These are phyloP conservation scores for Penicillium sp. DNA, from an alignment of 2,329 filamentous ascomycete genomes.

Conservation along the genomic window DNA sequence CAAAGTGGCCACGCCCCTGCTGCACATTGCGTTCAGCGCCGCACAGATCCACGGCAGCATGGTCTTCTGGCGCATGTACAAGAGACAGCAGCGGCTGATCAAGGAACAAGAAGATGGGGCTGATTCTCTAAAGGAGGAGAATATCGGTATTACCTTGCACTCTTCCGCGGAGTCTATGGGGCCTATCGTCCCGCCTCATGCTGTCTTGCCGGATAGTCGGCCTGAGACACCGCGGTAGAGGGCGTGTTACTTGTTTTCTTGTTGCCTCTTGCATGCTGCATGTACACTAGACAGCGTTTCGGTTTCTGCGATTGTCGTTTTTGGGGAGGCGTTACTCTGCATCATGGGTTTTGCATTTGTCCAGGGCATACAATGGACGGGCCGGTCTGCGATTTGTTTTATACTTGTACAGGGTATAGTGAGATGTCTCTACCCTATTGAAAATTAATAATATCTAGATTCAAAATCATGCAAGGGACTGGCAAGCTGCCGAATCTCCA, in stretches of 20 bases:
- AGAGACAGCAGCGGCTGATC: conserved; percentile 16
- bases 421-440: neutral
- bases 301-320: neutral
- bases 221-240: neutral
- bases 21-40: conserved; percentile 47
- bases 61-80: conserved; percentile 47
- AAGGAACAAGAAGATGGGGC: neutral
- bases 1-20: conserved; percentile 47
- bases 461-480: neutral
- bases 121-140: neutral
- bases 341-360: neutral
- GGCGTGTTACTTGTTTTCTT: neutral
- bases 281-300: neutral
- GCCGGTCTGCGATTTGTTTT: neutral
- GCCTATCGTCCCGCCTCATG: neutral
- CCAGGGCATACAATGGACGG: neutral
- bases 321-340: neutral
- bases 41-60: conserved; percentile 48
- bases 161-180: neutral
- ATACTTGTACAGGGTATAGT: neutral
- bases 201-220: neutral
- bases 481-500: neutral
- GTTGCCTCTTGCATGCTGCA: neutral
- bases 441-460: neutral
- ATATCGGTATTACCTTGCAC: neutral